Percentiles rank a stretch among this genome's conserved stretches.
Conservation (phyloP, 108 stramenopile species). For the Fragilariopsis cylindrus region DNA sequence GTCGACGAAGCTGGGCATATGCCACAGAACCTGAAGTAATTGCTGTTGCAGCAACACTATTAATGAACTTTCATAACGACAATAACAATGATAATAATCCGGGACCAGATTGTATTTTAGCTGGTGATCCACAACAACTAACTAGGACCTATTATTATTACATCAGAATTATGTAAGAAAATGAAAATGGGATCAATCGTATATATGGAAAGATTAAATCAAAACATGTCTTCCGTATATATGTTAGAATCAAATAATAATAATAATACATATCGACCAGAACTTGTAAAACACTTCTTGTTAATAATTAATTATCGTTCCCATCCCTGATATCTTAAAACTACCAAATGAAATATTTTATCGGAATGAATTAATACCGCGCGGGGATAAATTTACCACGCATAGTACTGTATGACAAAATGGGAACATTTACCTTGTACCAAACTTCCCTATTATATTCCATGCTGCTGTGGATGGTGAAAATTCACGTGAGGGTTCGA, state of each 20-base stretch:
- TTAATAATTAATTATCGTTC: constrained; percentile 70
- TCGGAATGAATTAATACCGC: constrained; percentile 40
- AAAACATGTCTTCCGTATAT: constrained; percentile 4
- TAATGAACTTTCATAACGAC: too few species aligned
- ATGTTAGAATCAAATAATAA: not conserved
- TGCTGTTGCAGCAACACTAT: too few species aligned
- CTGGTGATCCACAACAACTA: constrained; percentile 71
- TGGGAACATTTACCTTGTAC: constrained; percentile 66
- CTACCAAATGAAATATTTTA: constrained; percentile 66
- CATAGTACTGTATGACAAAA: constrained; percentile 28
- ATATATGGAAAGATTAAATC: too few species aligned
- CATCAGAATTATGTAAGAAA: constrained; percentile 25
- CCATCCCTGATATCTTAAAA: constrained; percentile 58
- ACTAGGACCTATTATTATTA: constrained; percentile 70
- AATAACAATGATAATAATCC: not conserved
- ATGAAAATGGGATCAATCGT: constrained; percentile 64
- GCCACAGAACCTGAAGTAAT: too few species aligned
- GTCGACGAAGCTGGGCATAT: too few species aligned
- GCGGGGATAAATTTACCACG: constrained; percentile 42
- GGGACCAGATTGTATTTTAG: constrained; percentile 46
- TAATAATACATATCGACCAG: constrained; percentile 28
- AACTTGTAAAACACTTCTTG: constrained; percentile 55
- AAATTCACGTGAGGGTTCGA: constrained; percentile 63
- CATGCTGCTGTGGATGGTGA: constrained; percentile 70
- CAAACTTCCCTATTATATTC: constrained; percentile 61